These are phyloP conservation scores for Colletotrichum phormii DNA, from an alignment of 2,329 filamentous ascomycete species.

Conservation along the genomic window DNA sequence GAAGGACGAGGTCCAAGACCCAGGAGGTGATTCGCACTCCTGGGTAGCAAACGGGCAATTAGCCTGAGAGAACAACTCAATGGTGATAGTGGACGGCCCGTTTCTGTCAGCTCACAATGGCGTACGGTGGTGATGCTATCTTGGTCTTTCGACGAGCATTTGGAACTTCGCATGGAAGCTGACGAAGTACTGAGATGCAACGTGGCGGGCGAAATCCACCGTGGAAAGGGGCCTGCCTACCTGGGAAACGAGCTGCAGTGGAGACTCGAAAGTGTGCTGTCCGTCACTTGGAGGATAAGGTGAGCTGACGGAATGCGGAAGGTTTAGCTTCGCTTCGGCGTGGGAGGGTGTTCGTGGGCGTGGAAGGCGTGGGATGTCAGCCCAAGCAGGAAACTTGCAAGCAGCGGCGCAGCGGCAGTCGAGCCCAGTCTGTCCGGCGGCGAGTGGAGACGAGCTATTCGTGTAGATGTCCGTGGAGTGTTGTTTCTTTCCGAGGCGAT, in stretches of 20 bases:
- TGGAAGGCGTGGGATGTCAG: slow-evolving; percentile 11
- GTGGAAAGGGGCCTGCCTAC: slow-evolving; percentile 13
- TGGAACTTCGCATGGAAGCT: slow-evolving; percentile 7
- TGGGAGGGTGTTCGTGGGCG: neutral
- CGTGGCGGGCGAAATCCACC: slow-evolving; percentile 8
- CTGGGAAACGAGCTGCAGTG: slow-evolving; percentile 27
- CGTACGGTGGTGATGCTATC: neutral
- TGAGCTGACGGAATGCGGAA: slow-evolving; percentile 13
- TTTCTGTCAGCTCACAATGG: slow-evolving; percentile 30
- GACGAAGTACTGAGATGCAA: slow-evolving; percentile 8
- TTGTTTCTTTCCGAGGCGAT: slow-evolving; percentile 9
- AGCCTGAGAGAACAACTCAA: neutral
- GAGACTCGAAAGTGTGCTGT: neutral
- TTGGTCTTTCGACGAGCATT: neutral
- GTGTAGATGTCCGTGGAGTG: neutral
- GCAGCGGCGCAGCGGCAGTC: slow-evolving; percentile 4
- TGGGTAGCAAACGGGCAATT: slow-evolving; percentile 2
- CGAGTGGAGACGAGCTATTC: slow-evolving; percentile 10
- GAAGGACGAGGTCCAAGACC: neutral
- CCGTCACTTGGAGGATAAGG: neutral
- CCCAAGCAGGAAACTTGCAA: neutral
- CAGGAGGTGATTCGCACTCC: slow-evolving; percentile 2
- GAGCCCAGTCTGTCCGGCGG: neutral
- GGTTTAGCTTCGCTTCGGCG: neutral
- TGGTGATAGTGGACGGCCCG: slow-evolving; percentile 12